These are phyloP conservation scores for Asterionellopsis glacialis DNA, from an alignment of 108 stramenopile genomes.

Conservation along the genomic window DNA sequence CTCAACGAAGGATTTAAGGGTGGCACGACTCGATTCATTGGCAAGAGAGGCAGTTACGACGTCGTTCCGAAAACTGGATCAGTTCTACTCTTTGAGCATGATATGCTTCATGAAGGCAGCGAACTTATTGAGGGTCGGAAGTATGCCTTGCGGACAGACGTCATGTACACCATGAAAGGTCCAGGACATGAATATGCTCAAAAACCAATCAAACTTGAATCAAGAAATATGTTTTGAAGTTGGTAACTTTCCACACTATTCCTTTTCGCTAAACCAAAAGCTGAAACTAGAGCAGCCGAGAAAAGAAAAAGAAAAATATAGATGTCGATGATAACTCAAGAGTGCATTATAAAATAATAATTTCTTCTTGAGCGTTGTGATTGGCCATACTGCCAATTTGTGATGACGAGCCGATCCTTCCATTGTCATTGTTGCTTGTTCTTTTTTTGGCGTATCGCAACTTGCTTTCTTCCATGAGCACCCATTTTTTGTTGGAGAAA, in stretches of 20 bases:
- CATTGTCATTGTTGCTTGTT: background rate
- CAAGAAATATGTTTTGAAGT: no score
- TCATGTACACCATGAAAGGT: slow-evolving; percentile 23
- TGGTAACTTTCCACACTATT: no score
- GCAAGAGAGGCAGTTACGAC: slow-evolving; percentile 17
- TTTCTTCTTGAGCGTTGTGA: no score
- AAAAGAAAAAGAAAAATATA: no score
- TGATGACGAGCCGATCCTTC: no score
- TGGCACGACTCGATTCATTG: slow-evolving; percentile 26
- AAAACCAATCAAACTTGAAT: background rate
- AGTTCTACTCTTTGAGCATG: slow-evolving; percentile 33
- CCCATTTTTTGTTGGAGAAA: slow-evolving; percentile 35
- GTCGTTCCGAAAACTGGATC: slow-evolving; percentile 22
- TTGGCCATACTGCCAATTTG: no score
- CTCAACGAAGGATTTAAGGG: slow-evolving; percentile 36
- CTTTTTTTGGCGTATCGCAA: slow-evolving; percentile 17
- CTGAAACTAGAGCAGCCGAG: no score
- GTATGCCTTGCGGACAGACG: slow-evolving; percentile 31
- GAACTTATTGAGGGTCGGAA: slow-evolving; percentile 22
- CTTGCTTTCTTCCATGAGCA: slow-evolving; percentile 37
- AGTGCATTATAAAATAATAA: no score
- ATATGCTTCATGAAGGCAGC: slow-evolving; percentile 28
- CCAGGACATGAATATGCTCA: background rate
- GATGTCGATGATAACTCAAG: no score
- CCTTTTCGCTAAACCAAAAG: no score